Evolutionary conservation across 306 rosid species (phyloP), one percentile per base, ranked within the genome.

Genomic region (Quercus gilva): DNA sequence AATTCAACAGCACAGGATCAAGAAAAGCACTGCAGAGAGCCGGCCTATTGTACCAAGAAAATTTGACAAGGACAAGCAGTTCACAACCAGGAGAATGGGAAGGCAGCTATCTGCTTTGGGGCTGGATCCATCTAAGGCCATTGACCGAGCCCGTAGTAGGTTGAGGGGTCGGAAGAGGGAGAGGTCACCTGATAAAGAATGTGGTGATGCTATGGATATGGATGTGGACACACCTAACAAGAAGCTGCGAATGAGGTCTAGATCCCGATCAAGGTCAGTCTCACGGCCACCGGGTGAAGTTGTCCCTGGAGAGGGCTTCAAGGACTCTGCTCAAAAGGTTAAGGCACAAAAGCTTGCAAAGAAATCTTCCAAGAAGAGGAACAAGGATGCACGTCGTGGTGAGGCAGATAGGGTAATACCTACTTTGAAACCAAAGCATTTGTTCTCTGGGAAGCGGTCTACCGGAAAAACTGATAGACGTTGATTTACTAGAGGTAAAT

Each of bases 321-420:
- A 68, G 89, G 95, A 94, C 82, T 88, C 92, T 63, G 72, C 86
- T 74, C 92, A 90, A 77, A 94, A 91, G 94, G 15, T 75, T 60
- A 89, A 90, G 88, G 98, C 98, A 73, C 58, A 89, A 4, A 83
- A 87, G 53, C 76, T 90, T 69, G 91, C 90, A 0, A 90, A 83
- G 90, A 92, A 81, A 52, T 89, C 97, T 74, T 79, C 76, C 81
- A 91, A 84, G 87, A 89, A 86, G 77, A 84, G 98, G 76, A 92
- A 94, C 84, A 92, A 92, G 84, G 72, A 92, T 23, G 92, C 98
- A 51, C 94, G 94, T 6, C 96, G 96, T 4, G 94, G 98, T 71
- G 97, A 94, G 83, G 97, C 97, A 69, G 98, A 94, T 80, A 89
- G 98, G 83, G 98, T 94, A 28, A 92, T 94, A 72, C 96, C 95